A percentile compares a stretch with the other conserved stretches of the same genome.
Evolutionary conservation across 208 protist species (phyloP).

Genomic region (Trypanosoma mega): DNA sequence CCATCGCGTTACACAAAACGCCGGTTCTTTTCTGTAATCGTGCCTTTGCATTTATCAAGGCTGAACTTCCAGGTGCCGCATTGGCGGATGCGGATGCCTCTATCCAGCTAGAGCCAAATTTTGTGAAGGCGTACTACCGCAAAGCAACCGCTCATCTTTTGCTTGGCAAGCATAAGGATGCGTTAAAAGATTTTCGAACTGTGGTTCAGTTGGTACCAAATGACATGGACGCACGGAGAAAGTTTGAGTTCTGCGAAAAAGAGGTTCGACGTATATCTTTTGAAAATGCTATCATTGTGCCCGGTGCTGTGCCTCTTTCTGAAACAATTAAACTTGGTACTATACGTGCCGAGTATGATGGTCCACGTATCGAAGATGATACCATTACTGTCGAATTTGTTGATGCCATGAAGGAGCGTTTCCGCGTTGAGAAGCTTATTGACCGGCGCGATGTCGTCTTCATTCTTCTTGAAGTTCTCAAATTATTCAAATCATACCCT

Average conservation of each 20-base stretch:
- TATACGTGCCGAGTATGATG: conserved; percentile 59
- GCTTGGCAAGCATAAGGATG: conserved; percentile 96
- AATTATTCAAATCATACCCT: conserved; percentile 74
- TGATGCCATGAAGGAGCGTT: conserved; percentile 74
- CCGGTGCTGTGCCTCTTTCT: conserved; percentile 71
- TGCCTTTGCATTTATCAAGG: conserved; percentile 94
- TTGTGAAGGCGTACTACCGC: conserved; percentile 98
- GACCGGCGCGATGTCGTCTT: conserved; percentile 83
- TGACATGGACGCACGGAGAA: conserved; percentile 88
- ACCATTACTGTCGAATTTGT: conserved; percentile 78
- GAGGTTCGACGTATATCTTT: conserved; percentile 93
- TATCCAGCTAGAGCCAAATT: conserved; percentile 90
- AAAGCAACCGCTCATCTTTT: conserved; percentile 93
- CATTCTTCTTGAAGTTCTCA: conserved; percentile 79
- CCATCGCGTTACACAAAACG: conserved; percentile 79
- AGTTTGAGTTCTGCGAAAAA: conserved; percentile 93
- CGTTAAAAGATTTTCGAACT: conserved; percentile 89
- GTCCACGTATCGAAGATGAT: conserved; percentile 73
- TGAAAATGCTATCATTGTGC: conserved; percentile 92
- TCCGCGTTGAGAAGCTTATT: conserved; percentile 81
- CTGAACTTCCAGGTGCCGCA: conserved; percentile 89
- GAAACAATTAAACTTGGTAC: conserved; percentile 75
- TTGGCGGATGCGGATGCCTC: conserved; percentile 92
- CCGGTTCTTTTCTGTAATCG: conserved; percentile 93
- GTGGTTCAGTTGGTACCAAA: conserved; percentile 90